Evolutionary conservation across 805 yeast species (phyloP), one percentile per base, ranked within the genome.

Genomic region (Kregervanrija fluxuum): DNA sequence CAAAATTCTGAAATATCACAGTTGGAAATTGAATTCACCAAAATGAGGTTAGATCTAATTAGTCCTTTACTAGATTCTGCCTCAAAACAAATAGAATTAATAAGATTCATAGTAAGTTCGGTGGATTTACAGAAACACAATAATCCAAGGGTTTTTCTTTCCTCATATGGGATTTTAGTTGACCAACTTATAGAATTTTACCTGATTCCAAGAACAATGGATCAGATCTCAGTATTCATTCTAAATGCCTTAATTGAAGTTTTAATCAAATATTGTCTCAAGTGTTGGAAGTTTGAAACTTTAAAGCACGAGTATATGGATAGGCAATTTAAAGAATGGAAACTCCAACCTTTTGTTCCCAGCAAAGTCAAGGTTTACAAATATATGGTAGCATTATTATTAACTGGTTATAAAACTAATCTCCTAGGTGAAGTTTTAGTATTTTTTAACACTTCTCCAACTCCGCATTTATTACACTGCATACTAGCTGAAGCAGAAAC

Each of bases 261-360:
- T 54, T 47, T 74, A 3, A 52, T 74, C 13, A 65, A 62, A 40
- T 75, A 72, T 48, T 70, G 75, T 44, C 69, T 71, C 57, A 58
- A 66, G 9, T 75, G 73, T 47, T 74, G 75, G 76, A 54, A 55
- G 16, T 70, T 58, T 45, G 44, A 48, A 13, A 47, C 39, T 8
- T 42, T 44, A 6, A 44, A 57, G 8, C 55, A 59, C 17, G 32
- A 52, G 1, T 46, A 47, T 9, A 43, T 65, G 8, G 47, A 47
- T 6, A 46, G 38, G 14, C 53, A 50, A 36, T 68, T 68, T 42
- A 38, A 49, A 11, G 49, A 46, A 3, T 71, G 75, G 73, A 54
- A 58, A 5, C 41, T 63, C 11, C 41, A 45, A 6, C 58, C 63
- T 2, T 52, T 48, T 33, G 49, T 60, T 10, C 53, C 51, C 37